Evolutionary conservation across 345 rosid species (phyloP), one percentile per base, ranked within the genome.

Genomic region (Eucalyptus microcorys): DNA sequence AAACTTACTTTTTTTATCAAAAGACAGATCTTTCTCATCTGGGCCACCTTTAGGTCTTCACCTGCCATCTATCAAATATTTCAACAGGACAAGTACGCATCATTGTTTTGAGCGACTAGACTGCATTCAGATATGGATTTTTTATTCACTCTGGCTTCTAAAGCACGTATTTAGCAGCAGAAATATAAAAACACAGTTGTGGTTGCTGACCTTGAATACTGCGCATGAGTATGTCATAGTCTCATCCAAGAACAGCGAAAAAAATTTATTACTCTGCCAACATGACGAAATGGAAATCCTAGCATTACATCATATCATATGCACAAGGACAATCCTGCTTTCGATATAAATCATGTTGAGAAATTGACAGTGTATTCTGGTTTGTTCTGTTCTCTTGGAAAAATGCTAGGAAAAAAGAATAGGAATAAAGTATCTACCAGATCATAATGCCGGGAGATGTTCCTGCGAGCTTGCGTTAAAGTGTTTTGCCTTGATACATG

Each of bases 221-320:
- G 97, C 98, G 40, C 94, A 94, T 16, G 99, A 97, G 91, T 98
- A 98, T 71, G 96, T 91, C 99, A 98, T 96, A 48, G 98, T 94
- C 91, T 98, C 98, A 83, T 95, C 98, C 94, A 96, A 89, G 95
- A 98, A 96, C 40, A 95, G 76, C 37, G 96, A 91, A 61, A 98
- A 98, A 64, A 96, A 92, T 49, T 96, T 96, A 43, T 97, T 98
- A 90, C 99, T 96, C 99, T 97, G 90, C 86, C 34, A 53, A 26
- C 59, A 86, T 88, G 53, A 85, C n/a, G 12, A 37, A 40, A 34
- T 71, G 43, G 26, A 71, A 34, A 71, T 71, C 43, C 81, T 17
- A 71, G 43, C 37, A 34, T 71, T 71, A 71, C 43, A 71, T 34
- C 43, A 9, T 19, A 34, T 71, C 81, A 34, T 71, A 71, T 71